Evolutionary conservation across 2,329 filamentous ascomycete species (phyloP).

Genomic region (Coccinonectria pachysandricola): DNA sequence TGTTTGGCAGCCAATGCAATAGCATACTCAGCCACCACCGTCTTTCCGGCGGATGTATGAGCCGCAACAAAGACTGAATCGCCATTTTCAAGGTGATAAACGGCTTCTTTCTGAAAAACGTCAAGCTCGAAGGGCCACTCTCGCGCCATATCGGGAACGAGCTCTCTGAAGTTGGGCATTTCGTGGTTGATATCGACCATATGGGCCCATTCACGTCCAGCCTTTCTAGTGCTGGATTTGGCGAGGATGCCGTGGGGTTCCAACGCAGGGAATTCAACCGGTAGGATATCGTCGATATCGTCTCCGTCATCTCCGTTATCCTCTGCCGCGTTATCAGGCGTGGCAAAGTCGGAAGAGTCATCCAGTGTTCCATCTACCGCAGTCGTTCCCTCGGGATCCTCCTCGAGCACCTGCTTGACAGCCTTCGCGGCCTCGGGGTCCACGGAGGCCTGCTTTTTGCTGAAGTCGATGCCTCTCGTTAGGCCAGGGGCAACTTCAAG

Average conservation of each 20-base stretch:
- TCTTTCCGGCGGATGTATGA: constrained; percentile 96
- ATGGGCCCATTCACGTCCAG: constrained; percentile 87
- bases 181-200: constrained; percentile 94
- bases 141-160: constrained; percentile 92
- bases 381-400: constrained; percentile 34
- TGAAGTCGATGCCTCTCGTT: constrained; percentile 64
- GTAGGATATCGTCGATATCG: constrained; percentile 76
- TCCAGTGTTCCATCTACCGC: constrained; percentile 20
- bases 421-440: constrained; percentile 57
- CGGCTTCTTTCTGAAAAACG: constrained; percentile 95
- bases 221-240: constrained; percentile 59
- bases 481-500: constrained; percentile 78
- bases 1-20: constrained; percentile 95
- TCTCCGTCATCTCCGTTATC: constrained; percentile 40
- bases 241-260: constrained; percentile 73
- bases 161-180: constrained; percentile 84
- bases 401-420: constrained; percentile 52
- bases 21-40: constrained; percentile 94
- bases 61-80: constrained; percentile 97
- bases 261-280: constrained; percentile 85
- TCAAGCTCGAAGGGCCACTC: constrained; percentile 97
- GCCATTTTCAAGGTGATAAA: constrained; percentile 92
- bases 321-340: constrained; percentile 16
- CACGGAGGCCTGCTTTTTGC: constrained; percentile 43
- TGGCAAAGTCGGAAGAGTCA: constrained; percentile 8